Evolutionary conservation across 352 stramenopile genomes (phyloP).

Genomic region (Globisporangium recalcitrans): DNA sequence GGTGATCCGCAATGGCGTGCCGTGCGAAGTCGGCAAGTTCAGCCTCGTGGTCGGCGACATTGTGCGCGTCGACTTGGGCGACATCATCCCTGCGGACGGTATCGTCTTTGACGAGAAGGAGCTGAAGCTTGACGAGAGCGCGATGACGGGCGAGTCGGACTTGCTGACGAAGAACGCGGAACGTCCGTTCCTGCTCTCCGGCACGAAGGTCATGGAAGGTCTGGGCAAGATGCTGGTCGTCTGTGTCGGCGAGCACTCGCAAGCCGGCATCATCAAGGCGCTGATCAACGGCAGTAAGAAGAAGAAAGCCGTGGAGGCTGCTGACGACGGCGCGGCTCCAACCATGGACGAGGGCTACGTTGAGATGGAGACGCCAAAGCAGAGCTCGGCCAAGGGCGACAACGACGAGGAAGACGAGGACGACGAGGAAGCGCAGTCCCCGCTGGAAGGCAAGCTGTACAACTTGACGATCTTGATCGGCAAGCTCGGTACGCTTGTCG

Average conservation of each 20-base stretch:
- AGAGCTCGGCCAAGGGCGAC: slow-evolving; percentile 9
- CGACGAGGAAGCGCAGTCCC: slow-evolving; percentile 35
- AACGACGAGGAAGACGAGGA: slow-evolving; percentile 21
- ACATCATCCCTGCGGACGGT: slow-evolving; percentile 88
- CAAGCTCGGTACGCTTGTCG: slow-evolving; percentile 46
- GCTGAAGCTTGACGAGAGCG: slow-evolving; percentile 86
- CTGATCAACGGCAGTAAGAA: slow-evolving; percentile 79
- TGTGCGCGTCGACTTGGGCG: slow-evolving; percentile 73
- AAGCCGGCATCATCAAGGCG: slow-evolving; percentile 88
- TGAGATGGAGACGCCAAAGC: slow-evolving; percentile 50
- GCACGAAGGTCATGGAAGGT: slow-evolving; percentile 90
- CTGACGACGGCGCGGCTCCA: slow-evolving; percentile 11
- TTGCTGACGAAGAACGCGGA: slow-evolving; percentile 68
- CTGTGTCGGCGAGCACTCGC: slow-evolving; percentile 87
- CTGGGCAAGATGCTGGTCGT: slow-evolving; percentile 88
- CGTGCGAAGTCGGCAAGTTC: slow-evolving; percentile 57
- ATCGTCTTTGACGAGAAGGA: slow-evolving; percentile 83
- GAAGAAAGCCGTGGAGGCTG: slow-evolving; percentile 28
- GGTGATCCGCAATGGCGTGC: slow-evolving; percentile 57
- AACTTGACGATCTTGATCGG: slow-evolving; percentile 56
- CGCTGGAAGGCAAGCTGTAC: slow-evolving; percentile 62
- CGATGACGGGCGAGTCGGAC: slow-evolving; percentile 89
- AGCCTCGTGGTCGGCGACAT: slow-evolving; percentile 90
- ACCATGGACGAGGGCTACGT: slow-evolving; percentile 36
- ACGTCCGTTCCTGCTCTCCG: slow-evolving; percentile 88